Base-by-base conservation (phyloP, 345 rosid species). In the Lepidium didymum region DNA sequence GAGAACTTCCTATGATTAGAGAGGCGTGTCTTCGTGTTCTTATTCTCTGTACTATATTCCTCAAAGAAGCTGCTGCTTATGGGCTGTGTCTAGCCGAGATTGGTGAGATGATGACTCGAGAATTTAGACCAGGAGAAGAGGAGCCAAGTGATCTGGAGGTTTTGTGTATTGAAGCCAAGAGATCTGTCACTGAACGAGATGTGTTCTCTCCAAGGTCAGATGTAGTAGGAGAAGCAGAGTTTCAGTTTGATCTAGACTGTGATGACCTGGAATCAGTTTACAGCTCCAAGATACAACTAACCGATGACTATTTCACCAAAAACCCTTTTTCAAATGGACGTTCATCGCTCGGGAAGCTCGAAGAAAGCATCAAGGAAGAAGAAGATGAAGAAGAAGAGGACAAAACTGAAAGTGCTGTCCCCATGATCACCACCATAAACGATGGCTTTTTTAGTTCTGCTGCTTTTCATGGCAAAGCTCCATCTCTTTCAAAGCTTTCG, bases 101-200 rank as follows among this genome's bases (percentile, higher is more conserved):
- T 66, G 99, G 97, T 67, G 99, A 95, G 82, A 95, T 95, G 97
- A 91, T 95, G 99, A 95, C 90, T 64, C 78, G 99, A 62, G 96
- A 91, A 64, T 91, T 89, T 57, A 94, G 83, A 15, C 77, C 82
- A 41, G 88, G 88, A 10, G 96, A 87, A 69, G 97, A 91, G 83
- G 96, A 89, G 71, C 99, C 99, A 6, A 95, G 97, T 84, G 99
- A 89, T 41, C 87, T 95, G 1, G 97, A 95, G 87, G 86, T 86
- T 64, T 74, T 89, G 50, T 95, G 97, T 65, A 83, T 91, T 4
- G 90, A 95, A 72, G 96, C 96, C 7, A 95, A 84, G 84, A 84
- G 86, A 78, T 55, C 83, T 70, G 74, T 87, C 34, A 72, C 73
- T 10, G 97, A 82, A 73, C 80, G 84, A 76, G 93, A 86, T 57